Conservation (phyloP, 306 rosid genomes). For the Gynostemma pentaphyllum region DNA sequence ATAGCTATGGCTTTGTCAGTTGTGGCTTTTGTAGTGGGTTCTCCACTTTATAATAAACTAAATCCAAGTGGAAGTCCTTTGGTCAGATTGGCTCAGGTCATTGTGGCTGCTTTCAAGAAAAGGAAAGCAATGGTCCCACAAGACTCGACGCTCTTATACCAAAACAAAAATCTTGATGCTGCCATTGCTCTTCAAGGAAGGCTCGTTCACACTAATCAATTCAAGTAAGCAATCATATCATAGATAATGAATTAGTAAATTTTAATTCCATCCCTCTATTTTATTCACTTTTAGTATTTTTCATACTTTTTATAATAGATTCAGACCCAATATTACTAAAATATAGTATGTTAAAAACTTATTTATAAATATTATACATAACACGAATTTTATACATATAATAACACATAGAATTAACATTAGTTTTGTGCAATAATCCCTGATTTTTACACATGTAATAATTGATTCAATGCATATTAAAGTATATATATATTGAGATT, state of each 20-base stretch:
- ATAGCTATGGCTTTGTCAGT: constrained; percentile 53
- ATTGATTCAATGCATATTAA: too few species aligned
- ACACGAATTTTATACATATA: too few species aligned
- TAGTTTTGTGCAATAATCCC: too few species aligned
- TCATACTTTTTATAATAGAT: too few species aligned
- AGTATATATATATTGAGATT: too few species aligned
- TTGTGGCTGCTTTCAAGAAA: constrained; percentile 49
- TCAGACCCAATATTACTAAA: too few species aligned
- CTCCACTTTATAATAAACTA: constrained; percentile 39
- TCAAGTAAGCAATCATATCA: constrained; percentile 38
- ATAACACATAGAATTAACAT: too few species aligned
- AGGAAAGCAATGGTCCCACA: constrained; percentile 28
- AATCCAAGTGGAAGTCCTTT: constrained; percentile 67
- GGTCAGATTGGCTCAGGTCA: constrained; percentile 56
- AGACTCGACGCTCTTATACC: constrained; percentile 33
- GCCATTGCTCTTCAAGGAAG: constrained; percentile 40
- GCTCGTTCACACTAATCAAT: constrained; percentile 53
- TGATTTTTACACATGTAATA: too few species aligned
- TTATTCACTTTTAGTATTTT: too few species aligned
- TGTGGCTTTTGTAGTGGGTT: constrained; percentile 46
- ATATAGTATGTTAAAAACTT: too few species aligned
- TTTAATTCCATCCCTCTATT: too few species aligned
- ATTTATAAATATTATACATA: too few species aligned
- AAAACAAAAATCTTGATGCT: constrained; percentile 52
- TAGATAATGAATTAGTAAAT: background rate